Evolutionary conservation across 768 basidiomycete species (phyloP).

Genomic region (Panaeolus cyanescens): DNA sequence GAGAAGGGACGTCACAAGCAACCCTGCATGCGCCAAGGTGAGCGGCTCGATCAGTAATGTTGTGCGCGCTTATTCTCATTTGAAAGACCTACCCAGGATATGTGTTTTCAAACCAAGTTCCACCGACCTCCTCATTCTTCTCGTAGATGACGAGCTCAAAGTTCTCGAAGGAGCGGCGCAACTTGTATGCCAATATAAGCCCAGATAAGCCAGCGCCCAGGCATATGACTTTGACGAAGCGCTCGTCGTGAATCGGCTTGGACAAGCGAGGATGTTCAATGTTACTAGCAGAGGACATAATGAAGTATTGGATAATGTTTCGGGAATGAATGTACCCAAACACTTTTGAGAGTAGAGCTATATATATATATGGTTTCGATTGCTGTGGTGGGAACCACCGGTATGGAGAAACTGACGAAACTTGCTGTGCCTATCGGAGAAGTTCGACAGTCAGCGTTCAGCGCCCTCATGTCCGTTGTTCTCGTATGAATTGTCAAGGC

Average conservation of each 20-base stretch:
- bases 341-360: too few species aligned
- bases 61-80: too few species aligned
- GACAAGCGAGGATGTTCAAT: background rate
- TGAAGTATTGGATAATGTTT: too few species aligned
- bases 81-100: conserved; percentile 30
- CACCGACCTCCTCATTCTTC: conserved; percentile 30
- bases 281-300: too few species aligned
- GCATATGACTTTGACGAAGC: conserved; percentile 31
- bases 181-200: conserved; percentile 31
- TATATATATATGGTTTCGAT: too few species aligned
- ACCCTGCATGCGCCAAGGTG: conserved; percentile 32
- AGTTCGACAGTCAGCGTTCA: too few species aligned
- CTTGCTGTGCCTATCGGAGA: too few species aligned
- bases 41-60: background rate
- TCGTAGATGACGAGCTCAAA: conserved; percentile 33
- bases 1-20: conserved; percentile 42
- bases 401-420: too few species aligned
- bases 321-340: too few species aligned
- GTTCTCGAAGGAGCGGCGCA: conserved; percentile 34
- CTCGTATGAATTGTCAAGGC: too few species aligned
- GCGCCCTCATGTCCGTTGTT: too few species aligned
- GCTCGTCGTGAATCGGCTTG: conserved; percentile 28
- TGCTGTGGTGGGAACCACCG: too few species aligned
- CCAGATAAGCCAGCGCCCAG: conserved; percentile 37
- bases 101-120: conserved; percentile 37